These are phyloP conservation scores for Oryza glumipatula DNA, from an alignment of 176 grass and related monocot species.

Conservation along the genomic window DNA sequence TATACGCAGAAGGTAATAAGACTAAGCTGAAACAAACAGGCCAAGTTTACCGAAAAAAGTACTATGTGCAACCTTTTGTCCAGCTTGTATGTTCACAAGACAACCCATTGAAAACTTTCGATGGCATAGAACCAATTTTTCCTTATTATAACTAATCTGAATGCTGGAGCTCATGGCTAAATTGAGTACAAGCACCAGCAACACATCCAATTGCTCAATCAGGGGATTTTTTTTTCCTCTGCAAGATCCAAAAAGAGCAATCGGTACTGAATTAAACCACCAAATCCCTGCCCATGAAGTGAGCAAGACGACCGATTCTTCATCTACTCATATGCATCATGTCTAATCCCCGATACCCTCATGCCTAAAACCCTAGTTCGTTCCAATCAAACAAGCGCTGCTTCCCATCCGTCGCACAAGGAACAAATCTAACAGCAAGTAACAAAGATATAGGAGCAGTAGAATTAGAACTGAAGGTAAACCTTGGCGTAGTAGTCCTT, in stretches of 20 bases:
- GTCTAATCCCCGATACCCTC: not conserved
- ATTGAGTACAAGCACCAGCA: not conserved
- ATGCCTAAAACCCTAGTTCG: constrained; percentile 26
- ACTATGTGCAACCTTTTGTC: not conserved
- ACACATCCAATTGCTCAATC: not conserved
- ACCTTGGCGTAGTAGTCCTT: constrained; percentile 68
- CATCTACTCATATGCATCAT: constrained; percentile 21
- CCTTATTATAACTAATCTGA: not conserved
- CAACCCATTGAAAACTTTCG: too few species aligned
- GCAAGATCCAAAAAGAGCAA: not conserved
- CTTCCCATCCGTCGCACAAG: not conserved
- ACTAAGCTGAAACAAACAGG: not conserved
- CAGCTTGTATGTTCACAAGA: constrained; percentile 1
- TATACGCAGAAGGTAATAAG: not conserved
- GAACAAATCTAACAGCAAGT: not conserved
- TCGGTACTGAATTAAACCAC: not conserved
- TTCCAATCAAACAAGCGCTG: not conserved
- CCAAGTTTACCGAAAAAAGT: not conserved
- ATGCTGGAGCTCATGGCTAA: not conserved
- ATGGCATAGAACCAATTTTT: too few species aligned
- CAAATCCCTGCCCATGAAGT: not conserved
- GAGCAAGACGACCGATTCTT: not conserved
- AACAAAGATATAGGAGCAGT: not conserved
- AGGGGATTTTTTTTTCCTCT: not conserved
- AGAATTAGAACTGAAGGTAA: not conserved